phyloP scores from a whole-genome alignment of 2,329 filamentous ascomycete genomes.

The Exutisphaerella laricina region DNA sequence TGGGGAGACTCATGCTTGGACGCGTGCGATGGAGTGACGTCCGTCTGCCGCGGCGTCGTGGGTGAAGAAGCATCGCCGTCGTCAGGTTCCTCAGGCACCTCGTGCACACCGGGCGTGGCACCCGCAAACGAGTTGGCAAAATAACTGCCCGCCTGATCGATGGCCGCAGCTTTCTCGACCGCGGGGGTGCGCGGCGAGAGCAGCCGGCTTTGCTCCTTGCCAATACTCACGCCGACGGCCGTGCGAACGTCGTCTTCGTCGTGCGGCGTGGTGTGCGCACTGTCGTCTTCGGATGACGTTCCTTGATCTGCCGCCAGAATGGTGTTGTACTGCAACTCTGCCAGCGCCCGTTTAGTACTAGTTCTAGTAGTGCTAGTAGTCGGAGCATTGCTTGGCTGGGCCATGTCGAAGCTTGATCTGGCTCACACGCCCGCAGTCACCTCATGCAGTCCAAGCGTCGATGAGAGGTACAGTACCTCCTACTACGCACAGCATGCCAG shows the following conservation, averaged over 20 bases:
- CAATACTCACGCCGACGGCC: constrained; percentile 56
- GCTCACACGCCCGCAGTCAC: too few relatives aligned
- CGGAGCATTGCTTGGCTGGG: too few relatives aligned
- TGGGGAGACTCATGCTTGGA: neutral
- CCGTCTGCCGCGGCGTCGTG: neutral
- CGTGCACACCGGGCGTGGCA: constrained; percentile 1
- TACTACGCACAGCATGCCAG: too few relatives aligned
- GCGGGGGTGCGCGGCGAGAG: constrained; percentile 53
- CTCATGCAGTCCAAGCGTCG: too few relatives aligned
- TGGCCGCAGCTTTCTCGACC: constrained; percentile 53
- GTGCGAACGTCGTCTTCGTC: constrained; percentile 37
- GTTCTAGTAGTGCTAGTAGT: too few relatives aligned
- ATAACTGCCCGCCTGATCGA: constrained; percentile 47
- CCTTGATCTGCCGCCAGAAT: constrained; percentile 33
- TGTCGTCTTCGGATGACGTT: constrained; percentile 42
- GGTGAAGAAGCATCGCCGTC: constrained; percentile 4
- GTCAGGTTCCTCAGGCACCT: constrained; percentile 11
- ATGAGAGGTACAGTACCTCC: too few relatives aligned
- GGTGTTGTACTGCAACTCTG: constrained; percentile 38
- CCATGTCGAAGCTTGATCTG: too few relatives aligned
- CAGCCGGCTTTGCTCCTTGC: constrained; percentile 51
- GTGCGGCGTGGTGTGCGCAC: constrained; percentile 30
- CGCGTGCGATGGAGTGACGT: neutral
- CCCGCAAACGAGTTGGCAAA: constrained; percentile 34
- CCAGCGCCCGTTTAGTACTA: constrained; percentile 40